phyloP scores from a whole-genome alignment of 2,329 filamentous ascomycete genomes.

The Lachnellula arida region DNA sequence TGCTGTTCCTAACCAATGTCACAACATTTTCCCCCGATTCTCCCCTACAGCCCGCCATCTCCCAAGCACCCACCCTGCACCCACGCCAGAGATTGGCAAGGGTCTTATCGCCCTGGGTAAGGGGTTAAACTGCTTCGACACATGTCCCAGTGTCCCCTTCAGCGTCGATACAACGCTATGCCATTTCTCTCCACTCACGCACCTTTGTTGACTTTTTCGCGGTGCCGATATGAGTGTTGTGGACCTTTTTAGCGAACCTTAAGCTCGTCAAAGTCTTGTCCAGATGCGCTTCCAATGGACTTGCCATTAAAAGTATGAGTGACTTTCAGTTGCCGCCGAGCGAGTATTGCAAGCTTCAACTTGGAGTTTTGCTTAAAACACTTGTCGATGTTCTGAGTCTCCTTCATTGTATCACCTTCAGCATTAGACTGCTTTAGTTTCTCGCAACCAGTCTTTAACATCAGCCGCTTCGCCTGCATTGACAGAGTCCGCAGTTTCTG shows the following conservation, averaged over 20 bases:
- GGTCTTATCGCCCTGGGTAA: too few species aligned
- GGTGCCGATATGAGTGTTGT: conserved; percentile 89
- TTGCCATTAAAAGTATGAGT: conserved; percentile 99
- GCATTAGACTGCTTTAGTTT: conserved; percentile 81
- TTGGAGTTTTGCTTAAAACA: conserved; percentile 59
- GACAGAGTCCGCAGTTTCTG: too few species aligned
- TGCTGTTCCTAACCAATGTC: too few species aligned
- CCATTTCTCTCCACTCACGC: conserved; percentile 29
- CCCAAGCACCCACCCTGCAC: too few species aligned
- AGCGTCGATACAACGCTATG: background rate
- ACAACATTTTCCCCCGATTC: too few species aligned
- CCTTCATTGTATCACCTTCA: conserved; percentile 80
- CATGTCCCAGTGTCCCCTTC: too few species aligned
- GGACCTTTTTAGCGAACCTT: conserved; percentile 90
- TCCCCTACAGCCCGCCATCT: too few species aligned
- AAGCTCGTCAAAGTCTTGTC: conserved; percentile 92
- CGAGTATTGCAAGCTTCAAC: conserved; percentile 87
- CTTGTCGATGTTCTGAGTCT: conserved; percentile 97
- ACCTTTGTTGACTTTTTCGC: conserved; percentile 70
- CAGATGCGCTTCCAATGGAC: conserved; percentile 82
- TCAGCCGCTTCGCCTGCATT: too few species aligned
- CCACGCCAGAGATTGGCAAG: too few species aligned
- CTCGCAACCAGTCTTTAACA: conserved; percentile 69
- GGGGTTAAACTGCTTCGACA: too few species aligned
- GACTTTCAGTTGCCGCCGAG: conserved; percentile 94